phyloP scores from a whole-genome alignment of 2,329 filamentous ascomycete genomes.

The Sporothrix schenckii region DNA sequence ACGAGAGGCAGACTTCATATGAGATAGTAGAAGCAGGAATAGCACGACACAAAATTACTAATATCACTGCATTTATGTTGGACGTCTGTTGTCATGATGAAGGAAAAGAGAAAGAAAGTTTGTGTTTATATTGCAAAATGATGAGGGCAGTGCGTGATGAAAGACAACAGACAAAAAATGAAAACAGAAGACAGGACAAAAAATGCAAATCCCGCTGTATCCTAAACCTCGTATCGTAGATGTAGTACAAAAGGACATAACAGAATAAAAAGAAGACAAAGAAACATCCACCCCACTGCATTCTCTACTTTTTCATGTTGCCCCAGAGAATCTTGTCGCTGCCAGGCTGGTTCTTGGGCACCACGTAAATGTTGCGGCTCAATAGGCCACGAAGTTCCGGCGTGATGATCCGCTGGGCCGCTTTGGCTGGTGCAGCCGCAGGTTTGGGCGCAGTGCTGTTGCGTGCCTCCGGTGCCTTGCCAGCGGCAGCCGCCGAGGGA shows the following conservation, averaged over 20 bases:
- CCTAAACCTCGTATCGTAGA: background rate
- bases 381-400: constrained; percentile 60
- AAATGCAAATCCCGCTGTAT: constrained; percentile 23
- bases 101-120: background rate
- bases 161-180: background rate
- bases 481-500: constrained; percentile 26
- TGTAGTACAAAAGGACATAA: background rate
- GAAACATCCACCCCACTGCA: background rate
- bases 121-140: constrained; percentile 16
- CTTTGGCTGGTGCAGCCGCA: background rate
- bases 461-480: constrained; percentile 30
- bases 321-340: constrained; percentile 34
- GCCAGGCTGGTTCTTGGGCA: constrained; percentile 32
- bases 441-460: constrained; percentile 15
- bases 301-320: constrained; percentile 23
- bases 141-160: background rate
- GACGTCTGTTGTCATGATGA: background rate
- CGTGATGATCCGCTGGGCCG: constrained; percentile 54
- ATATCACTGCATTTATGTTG: background rate
- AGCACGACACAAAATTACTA: background rate
- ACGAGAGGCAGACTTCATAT: background rate
- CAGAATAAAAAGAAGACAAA: background rate
- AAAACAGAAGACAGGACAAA: background rate
- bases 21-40: background rate
- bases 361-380: constrained; percentile 50